Evolutionary conservation across 2,329 filamentous ascomycete species (phyloP).

Genomic region (Sporothrix phasma): DNA sequence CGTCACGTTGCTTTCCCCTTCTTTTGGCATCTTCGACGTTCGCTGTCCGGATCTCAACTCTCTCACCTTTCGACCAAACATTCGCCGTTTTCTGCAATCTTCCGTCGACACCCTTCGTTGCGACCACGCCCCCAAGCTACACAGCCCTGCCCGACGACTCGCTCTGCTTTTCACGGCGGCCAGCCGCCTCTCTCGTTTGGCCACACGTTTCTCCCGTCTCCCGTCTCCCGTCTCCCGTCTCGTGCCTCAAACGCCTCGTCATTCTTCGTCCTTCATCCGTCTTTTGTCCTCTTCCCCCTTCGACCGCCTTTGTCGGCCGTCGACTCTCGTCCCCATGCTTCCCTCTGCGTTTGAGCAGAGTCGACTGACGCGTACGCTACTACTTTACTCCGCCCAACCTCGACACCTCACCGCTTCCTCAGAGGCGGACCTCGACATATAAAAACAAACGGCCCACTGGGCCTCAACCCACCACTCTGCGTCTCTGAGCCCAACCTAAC

Average conservation of each 20-base stretch:
- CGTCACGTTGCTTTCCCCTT: not conserved
- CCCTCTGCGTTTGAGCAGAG: not conserved
- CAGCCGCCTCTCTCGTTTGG: not conserved
- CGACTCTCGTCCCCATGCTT: constrained; percentile 11
- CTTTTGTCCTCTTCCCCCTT: too few relatives aligned
- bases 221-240: not conserved
- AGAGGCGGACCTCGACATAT: not conserved
- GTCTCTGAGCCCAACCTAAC: not conserved
- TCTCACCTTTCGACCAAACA: not conserved
- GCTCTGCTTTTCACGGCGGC: not conserved
- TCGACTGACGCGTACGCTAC: not conserved
- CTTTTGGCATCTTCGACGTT: not conserved
- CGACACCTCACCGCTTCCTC: constrained; percentile 7
- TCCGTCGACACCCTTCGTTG: not conserved
- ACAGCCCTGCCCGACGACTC: not conserved
- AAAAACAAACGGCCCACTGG: not conserved
- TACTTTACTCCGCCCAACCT: not conserved
- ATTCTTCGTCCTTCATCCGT: too few relatives aligned
- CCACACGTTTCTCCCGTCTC: not conserved
- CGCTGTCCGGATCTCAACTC: not conserved
- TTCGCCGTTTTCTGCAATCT: not conserved
- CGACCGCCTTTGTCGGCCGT: constrained; percentile 10
- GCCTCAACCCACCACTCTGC: not conserved
- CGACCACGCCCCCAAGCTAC: not conserved
- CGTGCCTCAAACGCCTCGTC: not conserved